Percentiles rank a stretch among this genome's conserved stretches.
phyloP scores from a whole-genome alignment of 1,284 basidiomycete genomes.

The Ustilago lituana region DNA sequence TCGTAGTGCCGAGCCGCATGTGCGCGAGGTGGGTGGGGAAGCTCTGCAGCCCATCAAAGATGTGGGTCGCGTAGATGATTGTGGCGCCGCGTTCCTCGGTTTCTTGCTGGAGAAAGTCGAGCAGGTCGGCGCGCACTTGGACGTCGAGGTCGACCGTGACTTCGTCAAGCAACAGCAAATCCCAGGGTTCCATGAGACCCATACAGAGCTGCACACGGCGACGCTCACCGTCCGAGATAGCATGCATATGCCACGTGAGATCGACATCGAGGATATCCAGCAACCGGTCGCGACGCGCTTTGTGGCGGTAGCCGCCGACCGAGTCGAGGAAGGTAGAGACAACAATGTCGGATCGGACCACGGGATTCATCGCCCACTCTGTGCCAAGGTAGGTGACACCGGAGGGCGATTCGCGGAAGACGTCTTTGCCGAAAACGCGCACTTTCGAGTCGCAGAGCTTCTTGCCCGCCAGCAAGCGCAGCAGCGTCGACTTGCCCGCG shows the following conservation, averaged over 20 bases:
- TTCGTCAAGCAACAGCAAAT: constrained; percentile 92
- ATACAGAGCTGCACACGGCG: constrained; percentile 93
- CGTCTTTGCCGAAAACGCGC: constrained; percentile 63
- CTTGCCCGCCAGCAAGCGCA: constrained; percentile 94
- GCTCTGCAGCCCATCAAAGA: constrained; percentile 65
- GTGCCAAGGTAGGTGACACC: constrained; percentile 79
- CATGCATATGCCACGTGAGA: constrained; percentile 78
- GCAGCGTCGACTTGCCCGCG: constrained; percentile 94
- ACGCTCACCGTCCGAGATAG: constrained; percentile 94
- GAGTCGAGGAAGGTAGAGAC: constrained; percentile 78
- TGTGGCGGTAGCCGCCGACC: constrained; percentile 93
- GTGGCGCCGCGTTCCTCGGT: constrained; percentile 84
- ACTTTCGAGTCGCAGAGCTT: constrained; percentile 58
- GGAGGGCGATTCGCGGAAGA: constrained; percentile 60
- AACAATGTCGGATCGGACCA: constrained; percentile 75
- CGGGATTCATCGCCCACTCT: constrained; percentile 90
- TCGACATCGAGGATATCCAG: constrained; percentile 94
- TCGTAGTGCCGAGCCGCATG: constrained; percentile 62
- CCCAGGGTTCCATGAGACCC: constrained; percentile 96
- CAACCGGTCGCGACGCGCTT: constrained; percentile 83
- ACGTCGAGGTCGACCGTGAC: constrained; percentile 99
- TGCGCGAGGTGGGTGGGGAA: constrained; percentile 66
- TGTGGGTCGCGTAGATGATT: constrained; percentile 77
- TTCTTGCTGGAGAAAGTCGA: constrained; percentile 86
- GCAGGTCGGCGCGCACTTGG: constrained; percentile 87